Conservation (phyloP, 495 filamentous ascomycete genomes). For the Podospora fimiseda region DNA sequence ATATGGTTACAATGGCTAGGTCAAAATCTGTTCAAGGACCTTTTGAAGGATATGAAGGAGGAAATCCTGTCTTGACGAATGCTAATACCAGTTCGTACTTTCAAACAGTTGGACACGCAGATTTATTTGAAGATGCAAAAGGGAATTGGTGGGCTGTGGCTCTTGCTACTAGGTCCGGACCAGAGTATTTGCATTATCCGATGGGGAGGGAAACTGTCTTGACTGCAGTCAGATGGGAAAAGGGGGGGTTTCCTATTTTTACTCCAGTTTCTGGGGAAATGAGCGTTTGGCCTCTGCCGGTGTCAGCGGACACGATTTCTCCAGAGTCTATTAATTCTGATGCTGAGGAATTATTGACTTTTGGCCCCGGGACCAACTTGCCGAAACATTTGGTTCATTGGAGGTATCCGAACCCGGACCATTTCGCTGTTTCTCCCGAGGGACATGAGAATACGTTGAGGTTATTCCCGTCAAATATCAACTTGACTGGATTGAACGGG, state of each 20-base stretch:
- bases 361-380: slow-evolving; percentile 29
- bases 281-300: slow-evolving; percentile 39
- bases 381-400: slow-evolving; percentile 45
- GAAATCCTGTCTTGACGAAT: slow-evolving; percentile 52
- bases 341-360: slow-evolving; percentile 35
- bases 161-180: slow-evolving; percentile 42
- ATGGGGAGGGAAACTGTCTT: slow-evolving; percentile 58
- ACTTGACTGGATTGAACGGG: slow-evolving; percentile 41
- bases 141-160: slow-evolving; percentile 49
- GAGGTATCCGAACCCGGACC: slow-evolving; percentile 35
- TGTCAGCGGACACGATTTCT: slow-evolving; percentile 3
- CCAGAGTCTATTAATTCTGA: slow-evolving; percentile 28
- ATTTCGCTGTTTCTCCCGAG: slow-evolving; percentile 37
- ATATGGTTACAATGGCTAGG: slow-evolving; percentile 48
- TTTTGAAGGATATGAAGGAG: slow-evolving; percentile 41
- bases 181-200: slow-evolving; percentile 43
- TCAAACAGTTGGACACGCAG: slow-evolving; percentile 48
- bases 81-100: slow-evolving; percentile 45
- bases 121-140: slow-evolving; percentile 43
- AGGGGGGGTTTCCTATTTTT: slow-evolving; percentile 35
- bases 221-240: slow-evolving; percentile 45
- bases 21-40: slow-evolving; percentile 47
- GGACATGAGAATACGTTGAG: slow-evolving; percentile 33
- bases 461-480: slow-evolving; percentile 37
- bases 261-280: slow-evolving; percentile 40